Base-by-base conservation (phyloP, 2,329 filamentous ascomycete species). In the Ophiostoma montium region DNA sequence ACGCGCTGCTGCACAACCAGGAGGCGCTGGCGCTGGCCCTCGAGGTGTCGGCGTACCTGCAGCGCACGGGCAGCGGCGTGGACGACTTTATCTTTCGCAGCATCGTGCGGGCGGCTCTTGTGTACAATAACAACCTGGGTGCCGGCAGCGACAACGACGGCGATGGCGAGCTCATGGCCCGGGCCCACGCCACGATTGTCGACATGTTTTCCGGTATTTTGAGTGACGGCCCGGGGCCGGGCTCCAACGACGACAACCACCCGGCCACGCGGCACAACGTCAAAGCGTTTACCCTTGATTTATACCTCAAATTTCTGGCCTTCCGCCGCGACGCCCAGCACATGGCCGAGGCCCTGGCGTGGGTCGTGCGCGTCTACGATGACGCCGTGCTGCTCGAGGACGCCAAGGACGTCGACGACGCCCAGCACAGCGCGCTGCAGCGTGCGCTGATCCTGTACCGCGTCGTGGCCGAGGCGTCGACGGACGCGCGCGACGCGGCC, bases 231-330 rank as follows among this genome's bases (percentile, higher is more conserved):
- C 39, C 23, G 36, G 11, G 7, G 5, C 18, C 8, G 16, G 2
- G 10, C 38, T 11, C 19, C n/a, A 15, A 35, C 16, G 19, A 35
- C 6, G 15, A 12, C 12, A 9, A 36, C 12, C 51, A 52, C 44
- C 47, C 50, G 16, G 35, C 47, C 13, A 52, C 64, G 52, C 62
- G 73, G 2, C 62, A 70, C 35, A 60, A 66, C 12, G 65, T 80
- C 11, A 61, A 61, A 10, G 70, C 72, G 7, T 62, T 63, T 18
- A 62, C 70, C 35, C 58, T 78, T 1, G 76, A 83, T 56, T 65
- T 68, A 2, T 83, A 84, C 58, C 70, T 87, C 60, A 71, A 79
- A 43, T 70, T 76, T 1, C 65, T 87, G 19, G 82, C 75, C 1
- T 70, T 74, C 47, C 61, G 78, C n/a, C 72, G 72, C 33, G 77